Base-by-base conservation (phyloP, 2,329 filamentous ascomycete genomes). In the Aspergillus sojae region DNA sequence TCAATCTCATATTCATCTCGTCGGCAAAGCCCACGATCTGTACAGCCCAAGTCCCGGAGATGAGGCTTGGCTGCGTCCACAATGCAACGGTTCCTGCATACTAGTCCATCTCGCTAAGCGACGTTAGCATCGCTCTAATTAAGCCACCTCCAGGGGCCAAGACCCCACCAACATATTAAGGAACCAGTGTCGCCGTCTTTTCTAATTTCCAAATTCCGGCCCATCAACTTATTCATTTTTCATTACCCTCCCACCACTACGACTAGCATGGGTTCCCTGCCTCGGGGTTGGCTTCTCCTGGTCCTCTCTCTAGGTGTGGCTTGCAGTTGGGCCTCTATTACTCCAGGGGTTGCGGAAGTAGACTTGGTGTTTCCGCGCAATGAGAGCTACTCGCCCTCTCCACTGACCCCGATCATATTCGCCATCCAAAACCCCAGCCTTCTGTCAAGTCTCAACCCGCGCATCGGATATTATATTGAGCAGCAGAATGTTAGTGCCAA, bases 351-450 rank as follows among this genome's bases (percentile, higher is more conserved):
- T 32, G 30, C 30, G 30, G 30, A 32, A 10, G 30, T 32, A 9
- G 30, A 32, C 30, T 11, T 32, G 30, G 46, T 66, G 34, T 67
- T 48, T n/a, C 65, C 63, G 12, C 61, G 63, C 57, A 60, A 61
- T 7, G 61, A 57, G 34, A 67, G 30, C 26, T 65, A 50, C 56
- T 19, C 16, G 0, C 56, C 61, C 12, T 34, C 52, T n/a, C 9
- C 52, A 19, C n/a, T 67, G 57, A 58, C 52, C 39, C 63, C 65
- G 16, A 58, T 67, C n/a, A 58, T 67, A 1, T 65, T 67, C 10
- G 65, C 58, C 30, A 54, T 67, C 53, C 65, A 65, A 39, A 63
- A 65, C 46, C 58, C 60, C 23, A 19, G 43, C 28, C 43, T 63
- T 32, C 56, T 61, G 48, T 53, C 58, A n/a, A 45, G 32, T 19